Base-by-base conservation (phyloP, 1,139 yeast species). In the Pichia sp. region DNA sequence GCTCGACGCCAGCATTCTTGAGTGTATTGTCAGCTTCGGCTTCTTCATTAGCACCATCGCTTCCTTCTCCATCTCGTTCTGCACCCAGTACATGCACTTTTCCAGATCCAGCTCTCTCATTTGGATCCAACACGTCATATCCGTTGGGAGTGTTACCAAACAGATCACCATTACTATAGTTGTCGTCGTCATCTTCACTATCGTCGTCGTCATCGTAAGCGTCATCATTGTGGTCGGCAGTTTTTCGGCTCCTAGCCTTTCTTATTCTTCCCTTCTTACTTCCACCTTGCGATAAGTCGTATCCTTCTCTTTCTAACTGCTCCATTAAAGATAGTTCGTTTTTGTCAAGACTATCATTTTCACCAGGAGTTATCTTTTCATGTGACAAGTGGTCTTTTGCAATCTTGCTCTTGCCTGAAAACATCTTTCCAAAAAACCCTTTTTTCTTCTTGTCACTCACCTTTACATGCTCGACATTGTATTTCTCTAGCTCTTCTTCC, bases 381-480 rank as follows among this genome's bases (percentile, higher is more conserved):
- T 58, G 59, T 2, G 60, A 53, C 11, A 61, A 45, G 41, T 57
- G 58, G 43, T 61, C 64, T 31, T 53, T 57, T 1, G 64, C 56
- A 19, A 62, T 61, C 34, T 60, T 58, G 19, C 61, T 59, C 51
- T 61, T 61, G 30, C 57, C 47, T 7, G 56, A 47, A 42, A 61
- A 61, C 7, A 61, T 36, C 38, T 50, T 50, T 13, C 47, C 49
- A 23, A 59, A 52, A 15, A 58, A 49, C 16, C 57, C 54, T 15
- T 52, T 55, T 41, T 59, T 57, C 29, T 49, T 50, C 5, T 32
- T 23, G 10, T 38, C 36, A 16, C 15, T 32, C 11, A 29, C 8
- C 7, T 45, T 48, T 4, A 34, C 38, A 40, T 40, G 19, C 8
- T 51, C 49, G 26, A 43, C 23, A 4, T 26, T 45, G 36, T 61